A percentile compares a stretch with the other conserved stretches of the same genome.
phyloP scores from a whole-genome alignment of 2,329 filamentous ascomycete genomes.

The Cercospora sp. region DNA sequence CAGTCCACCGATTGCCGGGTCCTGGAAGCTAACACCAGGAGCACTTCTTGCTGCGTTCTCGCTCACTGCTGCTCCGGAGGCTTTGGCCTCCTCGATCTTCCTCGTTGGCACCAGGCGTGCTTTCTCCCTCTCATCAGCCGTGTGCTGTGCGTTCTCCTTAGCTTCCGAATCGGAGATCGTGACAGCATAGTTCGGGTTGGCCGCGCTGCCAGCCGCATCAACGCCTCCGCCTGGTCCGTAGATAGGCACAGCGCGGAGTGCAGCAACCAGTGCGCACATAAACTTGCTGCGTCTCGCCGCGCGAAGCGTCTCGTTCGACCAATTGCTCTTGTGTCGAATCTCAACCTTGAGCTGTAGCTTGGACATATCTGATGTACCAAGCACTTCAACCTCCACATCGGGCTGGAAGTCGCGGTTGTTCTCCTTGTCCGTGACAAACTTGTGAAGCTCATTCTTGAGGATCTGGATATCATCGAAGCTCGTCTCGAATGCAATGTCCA shows the following conservation, averaged over 20 bases:
- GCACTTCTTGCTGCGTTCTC: slow-evolving; percentile 17
- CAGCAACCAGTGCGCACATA: slow-evolving; percentile 87
- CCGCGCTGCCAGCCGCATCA: slow-evolving; percentile 58
- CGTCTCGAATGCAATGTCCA: slow-evolving; percentile 84
- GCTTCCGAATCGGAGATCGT: slow-evolving; percentile 70
- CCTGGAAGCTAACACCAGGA: slow-evolving; percentile 26
- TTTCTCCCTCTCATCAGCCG: slow-evolving; percentile 48
- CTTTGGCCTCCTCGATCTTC: slow-evolving; percentile 34
- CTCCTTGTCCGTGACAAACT: slow-evolving; percentile 78
- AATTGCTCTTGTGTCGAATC: slow-evolving; percentile 77
- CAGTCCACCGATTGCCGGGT: slow-evolving; percentile 44
- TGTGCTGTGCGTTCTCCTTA: slow-evolving; percentile 58
- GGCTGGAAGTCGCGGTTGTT: slow-evolving; percentile 90
- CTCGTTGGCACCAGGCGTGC: slow-evolving; percentile 63
- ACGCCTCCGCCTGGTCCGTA: slow-evolving; percentile 73
- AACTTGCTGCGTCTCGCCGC: slow-evolving; percentile 87
- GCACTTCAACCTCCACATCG: slow-evolving; percentile 75
- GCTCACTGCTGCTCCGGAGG: slow-evolving; percentile 20
- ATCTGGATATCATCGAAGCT: slow-evolving; percentile 85
- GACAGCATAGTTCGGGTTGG: slow-evolving; percentile 82
- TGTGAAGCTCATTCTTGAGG: slow-evolving; percentile 78
- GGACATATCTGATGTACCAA: slow-evolving; percentile 78
- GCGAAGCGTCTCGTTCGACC: slow-evolving; percentile 72
- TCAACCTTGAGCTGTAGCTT: slow-evolving; percentile 81
- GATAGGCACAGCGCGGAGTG: slow-evolving; percentile 84